Base-by-base conservation (phyloP, 148 eudicot species). In the Rhododendron williamsianum region DNA sequence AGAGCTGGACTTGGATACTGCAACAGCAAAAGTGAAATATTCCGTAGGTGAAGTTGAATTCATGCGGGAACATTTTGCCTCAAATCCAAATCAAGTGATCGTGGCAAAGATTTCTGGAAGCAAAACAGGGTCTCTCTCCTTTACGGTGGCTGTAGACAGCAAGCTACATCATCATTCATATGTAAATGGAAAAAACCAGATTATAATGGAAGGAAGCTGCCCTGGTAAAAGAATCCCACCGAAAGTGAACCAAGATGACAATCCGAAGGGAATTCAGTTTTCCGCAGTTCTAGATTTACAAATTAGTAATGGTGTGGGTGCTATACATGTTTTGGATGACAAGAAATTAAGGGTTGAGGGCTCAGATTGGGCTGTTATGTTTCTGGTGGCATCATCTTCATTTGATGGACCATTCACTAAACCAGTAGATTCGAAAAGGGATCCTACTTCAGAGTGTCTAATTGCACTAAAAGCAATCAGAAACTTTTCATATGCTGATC, bases 1-100 rank as follows among this genome's bases (percentile, higher is more conserved):
- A 84, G 98, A 91, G 88, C 91, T 96, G 84, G 94, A 96, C 88
- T 86, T 96, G 89, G 93, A 96, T 86, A 94, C 98, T 48, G 96
- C 98, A 77, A 93, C 93, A 23, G 91, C 92, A n/a, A 91, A 87
- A 45, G 93, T 94, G 49, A 90, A 84, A 72, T 96, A 94, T 83
- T 89, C 94, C 46, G 91, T 87, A 4, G 94, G 93, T 25, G 93
- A 88, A 74, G 86, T 91, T 23, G 93, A 93, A 78, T 93, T 88
- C 83, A 89, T 83, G 21, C 91, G 98, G 86, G 91, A 96, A 83
- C 94, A 93, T 84, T 96, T 96, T 83, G 91, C 91, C 81, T 96
- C 98, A 33, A 87, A 93, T 81, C 96, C 97, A 25, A 95, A 96
- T 88, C 93, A 93, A 88, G 97, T 91, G 74, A 91, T 96, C 11